These are phyloP conservation scores for Sesbania bispinosa DNA, from an alignment of 306 rosid species.

Conservation along the genomic window DNA sequence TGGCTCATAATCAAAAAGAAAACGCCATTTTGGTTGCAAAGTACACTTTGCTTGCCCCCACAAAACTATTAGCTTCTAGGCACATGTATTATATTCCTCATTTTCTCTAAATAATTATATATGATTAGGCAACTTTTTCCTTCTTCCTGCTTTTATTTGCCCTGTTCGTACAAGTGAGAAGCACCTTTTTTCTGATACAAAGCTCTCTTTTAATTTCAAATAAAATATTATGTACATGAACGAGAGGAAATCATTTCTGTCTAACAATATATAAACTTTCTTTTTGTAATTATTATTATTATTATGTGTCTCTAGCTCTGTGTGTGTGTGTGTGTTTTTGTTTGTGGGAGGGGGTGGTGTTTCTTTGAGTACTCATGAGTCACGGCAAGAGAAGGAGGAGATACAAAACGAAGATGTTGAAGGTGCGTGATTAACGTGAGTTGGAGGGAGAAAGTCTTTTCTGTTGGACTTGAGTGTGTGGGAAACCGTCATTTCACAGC, in stretches of 20 bases:
- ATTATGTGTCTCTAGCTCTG: not conserved
- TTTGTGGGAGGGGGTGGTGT: too few relatives aligned
- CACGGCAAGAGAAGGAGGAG: conserved; percentile 25
- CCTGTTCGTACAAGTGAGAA: not conserved
- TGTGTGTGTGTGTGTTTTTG: not conserved
- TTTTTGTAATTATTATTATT: not conserved
- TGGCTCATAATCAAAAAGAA: not conserved
- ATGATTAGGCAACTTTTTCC: conserved; percentile 3
- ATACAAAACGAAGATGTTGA: conserved; percentile 28
- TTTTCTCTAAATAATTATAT: not conserved
- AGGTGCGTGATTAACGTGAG: conserved; percentile 77
- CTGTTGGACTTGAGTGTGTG: conserved; percentile 16
- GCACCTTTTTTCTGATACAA: too few relatives aligned
- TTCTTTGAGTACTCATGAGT: not conserved
- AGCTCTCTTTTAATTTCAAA: not conserved
- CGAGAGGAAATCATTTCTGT: not conserved
- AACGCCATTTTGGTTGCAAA: not conserved
- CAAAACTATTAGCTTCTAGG: conserved; percentile 13
- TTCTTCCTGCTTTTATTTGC: not conserved
- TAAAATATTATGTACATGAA: not conserved
- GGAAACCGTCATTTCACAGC: conserved; percentile 45
- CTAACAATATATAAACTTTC: not conserved
- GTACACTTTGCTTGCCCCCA: not conserved
- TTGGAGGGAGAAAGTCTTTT: conserved; percentile 26
- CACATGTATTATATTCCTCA: not conserved